Evolutionary conservation across 371 early-diverging fungal species (phyloP).

Genomic region (Mortierella sp.): DNA sequence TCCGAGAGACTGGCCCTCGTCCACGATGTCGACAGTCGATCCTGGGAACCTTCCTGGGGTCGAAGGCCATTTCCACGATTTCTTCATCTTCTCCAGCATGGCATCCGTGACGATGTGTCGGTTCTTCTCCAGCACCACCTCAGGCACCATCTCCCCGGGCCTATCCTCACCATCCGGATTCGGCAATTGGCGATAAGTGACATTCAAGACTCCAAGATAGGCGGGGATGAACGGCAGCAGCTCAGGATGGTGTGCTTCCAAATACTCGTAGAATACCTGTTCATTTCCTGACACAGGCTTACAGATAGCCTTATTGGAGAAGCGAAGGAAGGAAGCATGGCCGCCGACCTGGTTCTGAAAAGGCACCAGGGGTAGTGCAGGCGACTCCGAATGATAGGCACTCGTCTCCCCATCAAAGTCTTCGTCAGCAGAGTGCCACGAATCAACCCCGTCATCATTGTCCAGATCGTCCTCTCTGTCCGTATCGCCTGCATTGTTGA

Average conservation of each 20-base stretch:
- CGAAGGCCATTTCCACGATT: constrained; percentile 54
- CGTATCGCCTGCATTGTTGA: constrained; percentile 13
- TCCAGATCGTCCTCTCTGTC: constrained; percentile 26
- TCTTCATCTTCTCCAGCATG: constrained; percentile 59
- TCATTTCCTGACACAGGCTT: constrained; percentile 89
- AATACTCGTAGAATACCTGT: constrained; percentile 88
- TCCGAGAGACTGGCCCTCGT: constrained; percentile 46
- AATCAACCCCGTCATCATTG: constrained; percentile 42
- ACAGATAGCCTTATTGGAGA: constrained; percentile 88
- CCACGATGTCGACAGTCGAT: constrained; percentile 52
- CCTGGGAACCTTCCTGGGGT: constrained; percentile 55
- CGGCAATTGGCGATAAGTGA: constrained; percentile 74
- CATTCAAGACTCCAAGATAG: constrained; percentile 94
- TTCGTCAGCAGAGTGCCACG: constrained; percentile 51
- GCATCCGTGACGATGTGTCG: constrained; percentile 81
- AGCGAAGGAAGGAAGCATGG: constrained; percentile 85
- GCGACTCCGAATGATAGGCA: constrained; percentile 53
- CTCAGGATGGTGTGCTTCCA: constrained; percentile 82
- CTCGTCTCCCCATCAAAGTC: constrained; percentile 52
- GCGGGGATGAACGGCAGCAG: constrained; percentile 88
- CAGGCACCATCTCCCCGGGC: constrained; percentile 61
- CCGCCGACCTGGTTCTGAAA: constrained; percentile 86
- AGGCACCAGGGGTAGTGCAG: constrained; percentile 69
- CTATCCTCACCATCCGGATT: constrained; percentile 51
- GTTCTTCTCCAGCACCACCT: constrained; percentile 84